These are phyloP conservation scores for Silene conica DNA, from an alignment of 148 eudicot genomes.

Conservation along the genomic window DNA sequence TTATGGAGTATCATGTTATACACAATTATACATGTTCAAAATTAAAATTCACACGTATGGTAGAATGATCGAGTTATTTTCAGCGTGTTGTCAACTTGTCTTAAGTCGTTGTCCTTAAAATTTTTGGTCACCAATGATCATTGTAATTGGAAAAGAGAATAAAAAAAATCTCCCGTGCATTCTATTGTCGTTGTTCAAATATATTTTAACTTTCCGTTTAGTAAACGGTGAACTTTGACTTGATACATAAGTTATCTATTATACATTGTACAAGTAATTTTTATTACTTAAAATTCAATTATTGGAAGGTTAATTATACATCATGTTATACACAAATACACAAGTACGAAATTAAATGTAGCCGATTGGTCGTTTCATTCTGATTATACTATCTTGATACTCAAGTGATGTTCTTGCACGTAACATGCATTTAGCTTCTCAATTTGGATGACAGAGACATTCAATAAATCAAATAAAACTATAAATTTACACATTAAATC, in stretches of 20 bases:
- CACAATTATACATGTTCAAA: too few species aligned
- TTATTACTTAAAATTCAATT: not conserved
- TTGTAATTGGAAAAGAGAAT: not conserved
- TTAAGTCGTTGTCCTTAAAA: not conserved
- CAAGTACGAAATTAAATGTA: not conserved
- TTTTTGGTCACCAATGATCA: not conserved
- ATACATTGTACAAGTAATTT: not conserved
- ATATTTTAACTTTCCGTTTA: not conserved
- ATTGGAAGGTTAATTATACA: not conserved
- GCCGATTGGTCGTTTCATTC: not conserved
- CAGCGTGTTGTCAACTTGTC: not conserved
- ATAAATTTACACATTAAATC: not conserved
- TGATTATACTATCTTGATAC: not conserved
- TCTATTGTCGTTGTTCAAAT: not conserved
- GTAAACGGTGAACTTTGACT: not conserved
- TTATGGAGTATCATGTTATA: too few species aligned
- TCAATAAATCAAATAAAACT: not conserved
- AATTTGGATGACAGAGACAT: not conserved
- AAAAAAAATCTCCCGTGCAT: not conserved
- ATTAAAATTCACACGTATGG: too few species aligned
- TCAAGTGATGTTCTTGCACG: conserved; percentile 8
- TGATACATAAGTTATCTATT: conserved; percentile 9
- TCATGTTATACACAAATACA: not conserved
- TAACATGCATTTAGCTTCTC: not conserved
- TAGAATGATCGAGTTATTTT: too few species aligned